A percentile compares a stretch with the other conserved stretches of the same genome.
Evolutionary conservation across 2,329 filamentous ascomycete genomes (phyloP).

Genomic region (Curvularia spicifera): DNA sequence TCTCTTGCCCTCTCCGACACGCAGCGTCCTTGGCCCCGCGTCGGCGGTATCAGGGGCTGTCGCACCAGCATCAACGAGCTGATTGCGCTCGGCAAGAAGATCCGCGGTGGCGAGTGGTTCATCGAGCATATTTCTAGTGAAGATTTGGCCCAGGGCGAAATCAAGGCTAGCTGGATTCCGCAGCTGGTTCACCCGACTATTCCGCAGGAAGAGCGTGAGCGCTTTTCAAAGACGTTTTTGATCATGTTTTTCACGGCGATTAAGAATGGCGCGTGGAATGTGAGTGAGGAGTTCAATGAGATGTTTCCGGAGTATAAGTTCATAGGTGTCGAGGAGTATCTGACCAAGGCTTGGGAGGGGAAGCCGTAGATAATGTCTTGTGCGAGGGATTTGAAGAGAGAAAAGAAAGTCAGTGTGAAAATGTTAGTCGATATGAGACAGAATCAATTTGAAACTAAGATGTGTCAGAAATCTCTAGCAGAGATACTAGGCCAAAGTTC

Average conservation of each 20-base stretch:
- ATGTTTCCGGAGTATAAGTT: slow-evolving; percentile 56
- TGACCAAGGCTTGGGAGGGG: slow-evolving; percentile 51
- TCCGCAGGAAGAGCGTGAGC: slow-evolving; percentile 43
- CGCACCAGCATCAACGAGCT: slow-evolving; percentile 37
- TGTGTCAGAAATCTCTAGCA: background rate
- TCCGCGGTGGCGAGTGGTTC: slow-evolving; percentile 40
- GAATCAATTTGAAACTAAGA: background rate
- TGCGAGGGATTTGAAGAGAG: background rate
- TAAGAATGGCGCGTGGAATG: slow-evolving; percentile 53
- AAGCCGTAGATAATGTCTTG: slow-evolving; percentile 33
- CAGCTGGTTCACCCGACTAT: slow-evolving; percentile 45
- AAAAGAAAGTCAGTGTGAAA: background rate
- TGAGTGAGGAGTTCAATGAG: slow-evolving; percentile 55
- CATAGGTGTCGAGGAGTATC: slow-evolving; percentile 51
- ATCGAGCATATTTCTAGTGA: slow-evolving; percentile 56
- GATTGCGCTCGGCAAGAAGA: slow-evolving; percentile 36
- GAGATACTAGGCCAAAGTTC: background rate
- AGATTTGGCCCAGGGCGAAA: slow-evolving; percentile 56
- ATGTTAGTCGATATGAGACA: background rate
- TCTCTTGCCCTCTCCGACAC: slow-evolving; percentile 34
- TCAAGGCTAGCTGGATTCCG: slow-evolving; percentile 53
- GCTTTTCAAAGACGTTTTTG: slow-evolving; percentile 49
- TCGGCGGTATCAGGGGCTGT: slow-evolving; percentile 38
- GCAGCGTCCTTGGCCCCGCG: slow-evolving; percentile 31
- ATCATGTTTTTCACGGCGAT: slow-evolving; percentile 54